Evolutionary conservation across 495 filamentous ascomycete genomes (phyloP).

Genomic region (Mycothermus thermophilus): DNA sequence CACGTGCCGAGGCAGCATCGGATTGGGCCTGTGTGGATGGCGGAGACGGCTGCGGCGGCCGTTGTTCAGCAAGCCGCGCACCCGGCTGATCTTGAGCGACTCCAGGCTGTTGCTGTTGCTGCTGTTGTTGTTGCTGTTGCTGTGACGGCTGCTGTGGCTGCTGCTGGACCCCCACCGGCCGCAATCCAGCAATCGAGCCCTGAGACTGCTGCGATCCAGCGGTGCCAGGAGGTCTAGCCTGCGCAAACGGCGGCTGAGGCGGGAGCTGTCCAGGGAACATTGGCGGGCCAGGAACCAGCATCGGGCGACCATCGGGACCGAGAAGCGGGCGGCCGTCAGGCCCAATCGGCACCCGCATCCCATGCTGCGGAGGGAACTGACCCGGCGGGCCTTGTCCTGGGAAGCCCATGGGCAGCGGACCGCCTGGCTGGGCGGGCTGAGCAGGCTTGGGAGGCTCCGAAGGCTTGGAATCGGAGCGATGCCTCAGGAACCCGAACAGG

Average conservation of each 20-base stretch:
- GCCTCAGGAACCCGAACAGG: slow-evolving; percentile 19
- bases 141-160: background rate
- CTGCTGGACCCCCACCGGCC: background rate
- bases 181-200: background rate
- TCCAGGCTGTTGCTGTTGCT: too few species aligned
- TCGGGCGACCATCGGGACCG: background rate
- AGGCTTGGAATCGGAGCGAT: slow-evolving; percentile 2
- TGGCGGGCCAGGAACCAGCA: slow-evolving; percentile 5
- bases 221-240: slow-evolving; percentile 4
- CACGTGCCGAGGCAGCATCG: too few species aligned
- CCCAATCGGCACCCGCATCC: slow-evolving; percentile 12
- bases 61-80: slow-evolving; percentile 1
- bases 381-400: too few species aligned
- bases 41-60: slow-evolving; percentile 7
- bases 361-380: slow-evolving; percentile 7
- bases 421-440: slow-evolving; percentile 1
- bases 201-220: slow-evolving; percentile 1
- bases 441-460: slow-evolving; percentile 2
- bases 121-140: too few species aligned
- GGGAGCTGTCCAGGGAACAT: slow-evolving; percentile 5
- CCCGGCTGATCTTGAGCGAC: slow-evolving; percentile 1
- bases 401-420: too few species aligned
- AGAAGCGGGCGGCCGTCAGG: slow-evolving; percentile 14
- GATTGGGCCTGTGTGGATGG: slow-evolving; percentile 4
- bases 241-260: slow-evolving; percentile 2